Evolutionary conservation across 1,139 yeast genomes (phyloP).

Genomic region (Saccharomyces pastorianus): DNA sequence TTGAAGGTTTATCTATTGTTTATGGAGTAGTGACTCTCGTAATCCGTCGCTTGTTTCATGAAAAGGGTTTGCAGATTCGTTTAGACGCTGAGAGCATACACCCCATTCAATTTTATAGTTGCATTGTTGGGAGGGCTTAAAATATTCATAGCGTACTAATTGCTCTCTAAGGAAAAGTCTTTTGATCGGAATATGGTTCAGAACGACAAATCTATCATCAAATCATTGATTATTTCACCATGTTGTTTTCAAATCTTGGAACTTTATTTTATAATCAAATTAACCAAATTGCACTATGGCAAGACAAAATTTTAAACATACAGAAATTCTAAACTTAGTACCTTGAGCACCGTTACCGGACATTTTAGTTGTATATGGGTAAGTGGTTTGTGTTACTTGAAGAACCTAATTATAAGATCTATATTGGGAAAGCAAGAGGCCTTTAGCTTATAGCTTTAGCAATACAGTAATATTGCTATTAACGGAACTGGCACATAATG

Average conservation of each 20-base stretch:
- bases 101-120: too few species aligned
- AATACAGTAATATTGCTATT: not conserved
- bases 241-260: not conserved
- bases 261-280: not conserved
- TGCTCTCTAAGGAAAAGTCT: too few species aligned
- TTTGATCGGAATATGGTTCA: too few species aligned
- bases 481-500: not conserved
- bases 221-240: too few species aligned
- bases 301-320: constrained; percentile 41
- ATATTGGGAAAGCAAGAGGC: constrained; percentile 4
- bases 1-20: too few species aligned
- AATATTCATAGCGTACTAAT: too few species aligned
- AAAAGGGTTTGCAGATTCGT: too few species aligned
- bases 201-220: too few species aligned
- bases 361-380: constrained; percentile 38
- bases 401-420: not conserved
- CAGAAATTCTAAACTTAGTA: constrained; percentile 99
- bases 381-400: not conserved
- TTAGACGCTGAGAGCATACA: too few species aligned
- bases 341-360: constrained; percentile 96
- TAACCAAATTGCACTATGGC: not conserved
- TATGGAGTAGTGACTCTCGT: too few species aligned
- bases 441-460: not conserved
- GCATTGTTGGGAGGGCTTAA: too few species aligned
- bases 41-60: too few species aligned